Evolutionary conservation across 345 rosid species (phyloP).

Genomic region (Citrus sinensis): DVS_A1.0 CM039164.1:14355501-14356000

Average conservation of each 20-base stretch:
- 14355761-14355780: slow-evolving; percentile 75
- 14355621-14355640: slow-evolving; percentile 89
- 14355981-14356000: slow-evolving; percentile 41
- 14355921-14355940: slow-evolving; percentile 80
- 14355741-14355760: slow-evolving; percentile 83
- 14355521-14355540: slow-evolving; percentile 91
- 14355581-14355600: slow-evolving; percentile 77
- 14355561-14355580: slow-evolving; percentile 68
- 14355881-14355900: slow-evolving; percentile 59
- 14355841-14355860: slow-evolving; percentile 73
- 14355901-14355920: slow-evolving; percentile 78
- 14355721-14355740: slow-evolving; percentile 91
- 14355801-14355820: slow-evolving; percentile 82
- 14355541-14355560: slow-evolving; percentile 77
- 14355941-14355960: slow-evolving; percentile 72
- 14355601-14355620: slow-evolving; percentile 71
- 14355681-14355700: slow-evolving; percentile 76
- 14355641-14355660: slow-evolving; percentile 83
- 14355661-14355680: slow-evolving; percentile 76
- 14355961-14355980: slow-evolving; percentile 62
- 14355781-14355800: slow-evolving; percentile 53
- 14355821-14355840: slow-evolving; percentile 85
- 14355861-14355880: slow-evolving; percentile 64
- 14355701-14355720: slow-evolving; percentile 75
- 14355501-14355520: slow-evolving; percentile 81